These are phyloP conservation scores for Coemansia sp. DNA, from an alignment of 192 early-diverging fungal species.

Conservation along the genomic window DNA sequence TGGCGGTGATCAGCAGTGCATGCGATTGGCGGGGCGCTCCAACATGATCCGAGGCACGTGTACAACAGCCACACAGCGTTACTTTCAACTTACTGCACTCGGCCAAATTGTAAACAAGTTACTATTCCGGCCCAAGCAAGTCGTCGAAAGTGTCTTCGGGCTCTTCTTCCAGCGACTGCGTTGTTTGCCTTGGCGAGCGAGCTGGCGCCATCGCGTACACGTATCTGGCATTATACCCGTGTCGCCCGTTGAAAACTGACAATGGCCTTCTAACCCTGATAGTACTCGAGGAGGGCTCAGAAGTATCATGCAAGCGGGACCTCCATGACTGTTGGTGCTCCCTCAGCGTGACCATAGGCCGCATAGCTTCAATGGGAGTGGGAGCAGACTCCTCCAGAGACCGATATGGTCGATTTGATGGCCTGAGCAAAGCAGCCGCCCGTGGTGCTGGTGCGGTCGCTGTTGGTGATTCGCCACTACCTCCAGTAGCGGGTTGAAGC, in stretches of 20 bases:
- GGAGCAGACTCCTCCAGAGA: background rate
- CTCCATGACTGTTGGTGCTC: background rate
- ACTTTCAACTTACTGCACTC: background rate
- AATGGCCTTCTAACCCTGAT: background rate
- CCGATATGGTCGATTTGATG: background rate
- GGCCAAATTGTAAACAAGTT: background rate
- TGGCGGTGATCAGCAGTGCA: conserved; percentile 10
- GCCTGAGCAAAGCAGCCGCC: background rate
- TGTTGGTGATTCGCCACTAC: background rate
- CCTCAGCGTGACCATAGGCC: background rate
- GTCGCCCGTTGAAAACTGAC: background rate
- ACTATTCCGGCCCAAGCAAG: background rate
- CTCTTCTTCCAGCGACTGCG: background rate
- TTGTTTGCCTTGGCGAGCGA: background rate
- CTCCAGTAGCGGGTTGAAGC: background rate
- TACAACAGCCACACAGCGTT: background rate
- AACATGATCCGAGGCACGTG: conserved; percentile 8
- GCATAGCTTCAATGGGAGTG: background rate
- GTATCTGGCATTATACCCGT: background rate
- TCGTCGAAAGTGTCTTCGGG: background rate
- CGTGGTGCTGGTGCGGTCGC: background rate
- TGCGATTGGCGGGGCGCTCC: conserved; percentile 16
- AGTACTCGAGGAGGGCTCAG: background rate
- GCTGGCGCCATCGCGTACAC: background rate
- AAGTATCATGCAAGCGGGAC: background rate